Evolutionary conservation across 106 monocot genomes (phyloP).

Genomic region (Alisma plantagoaquatica): DNA sequence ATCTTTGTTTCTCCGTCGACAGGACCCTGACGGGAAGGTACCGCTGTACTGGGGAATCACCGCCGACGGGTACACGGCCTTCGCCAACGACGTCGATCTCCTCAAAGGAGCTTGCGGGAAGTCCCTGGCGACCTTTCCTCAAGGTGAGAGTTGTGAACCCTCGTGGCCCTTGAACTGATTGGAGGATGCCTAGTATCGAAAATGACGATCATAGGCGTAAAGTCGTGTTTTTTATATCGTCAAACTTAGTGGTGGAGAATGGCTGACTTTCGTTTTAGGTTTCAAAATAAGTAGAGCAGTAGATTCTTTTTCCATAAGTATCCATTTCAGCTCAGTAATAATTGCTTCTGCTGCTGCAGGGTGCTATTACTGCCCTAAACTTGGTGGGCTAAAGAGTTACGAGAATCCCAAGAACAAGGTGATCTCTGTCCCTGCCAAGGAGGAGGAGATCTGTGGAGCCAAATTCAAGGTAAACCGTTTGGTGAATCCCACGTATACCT

Average conservation of each 20-base stretch:
- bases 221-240: too few relatives aligned
- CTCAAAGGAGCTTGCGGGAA: constrained; percentile 92
- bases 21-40: constrained; percentile 74
- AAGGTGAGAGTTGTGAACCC: too few relatives aligned
- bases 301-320: not conserved
- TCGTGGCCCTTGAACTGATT: too few relatives aligned
- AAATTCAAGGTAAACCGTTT: constrained; percentile 92
- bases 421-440: constrained; percentile 50
- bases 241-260: too few relatives aligned
- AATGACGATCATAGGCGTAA: too few relatives aligned
- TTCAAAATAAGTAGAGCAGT: too few relatives aligned
- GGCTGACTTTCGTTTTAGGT: too few relatives aligned
- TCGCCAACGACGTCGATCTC: constrained; percentile 63
- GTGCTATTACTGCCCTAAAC: constrained; percentile 66
- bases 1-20: constrained; percentile 1
- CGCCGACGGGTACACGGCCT: constrained; percentile 80
- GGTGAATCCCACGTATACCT: too few relatives aligned
- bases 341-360: constrained; percentile 23
- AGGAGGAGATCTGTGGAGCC: constrained; percentile 92
- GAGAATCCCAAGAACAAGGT: constrained; percentile 93
- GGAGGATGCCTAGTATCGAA: too few relatives aligned
- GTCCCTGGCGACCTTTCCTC: constrained; percentile 85
- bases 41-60: constrained; percentile 94
- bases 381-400: constrained; percentile 67
- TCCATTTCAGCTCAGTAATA: not conserved